Evolutionary conservation across 2,329 filamentous ascomycete genomes (phyloP), one percentile per base, ranked within the genome.

Genomic region (Stachybotrys chartarum): DNA sequence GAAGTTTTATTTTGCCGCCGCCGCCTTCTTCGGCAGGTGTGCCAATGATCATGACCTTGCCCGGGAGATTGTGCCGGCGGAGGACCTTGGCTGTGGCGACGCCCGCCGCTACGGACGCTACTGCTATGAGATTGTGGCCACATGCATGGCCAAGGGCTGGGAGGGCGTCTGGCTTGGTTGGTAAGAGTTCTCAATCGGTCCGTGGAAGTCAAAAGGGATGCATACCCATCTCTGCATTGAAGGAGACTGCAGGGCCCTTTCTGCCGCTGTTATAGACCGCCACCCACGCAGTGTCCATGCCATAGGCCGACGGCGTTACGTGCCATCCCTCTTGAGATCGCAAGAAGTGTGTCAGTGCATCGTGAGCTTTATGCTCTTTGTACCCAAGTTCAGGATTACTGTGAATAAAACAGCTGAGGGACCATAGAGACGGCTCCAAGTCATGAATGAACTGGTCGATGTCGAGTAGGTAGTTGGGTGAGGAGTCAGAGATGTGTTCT

Each of bases 11-110:
- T 61, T 81, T 82, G 30, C 77, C 78, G 12, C 78, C 78, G 3
- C 75, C 75, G 1, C 76, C 75, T 66, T 82, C 79, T 61, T 82
- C 79, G 3, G 77, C 79, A 0, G 80, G 79, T 0, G 79, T 82
- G 17, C 80, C 79, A 39, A 80, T 72, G 16, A 81, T 59, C 5
- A 57, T 32, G 1, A 64, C 55, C 17, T 59, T 46, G 3, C 59
- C 59, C 2, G 48, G 45, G 6, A 59, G 12, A 0, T 55, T 42
- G 1, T 44, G 12, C 2, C 55, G 44, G 0, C 52, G 53, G 4
- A 66, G 51, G 1, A 54, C 42, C 8, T 63, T 58, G 5, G 61
- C 60, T 3, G 61, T 56, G 0, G 55, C 61, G 14, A 63, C 35
- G 16, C 72, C 76, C 7, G 68, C 76, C 1, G 76, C 72, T 10